Conservation (phyloP, 768 basidiomycete genomes). For the Boletus sp. region DNA sequence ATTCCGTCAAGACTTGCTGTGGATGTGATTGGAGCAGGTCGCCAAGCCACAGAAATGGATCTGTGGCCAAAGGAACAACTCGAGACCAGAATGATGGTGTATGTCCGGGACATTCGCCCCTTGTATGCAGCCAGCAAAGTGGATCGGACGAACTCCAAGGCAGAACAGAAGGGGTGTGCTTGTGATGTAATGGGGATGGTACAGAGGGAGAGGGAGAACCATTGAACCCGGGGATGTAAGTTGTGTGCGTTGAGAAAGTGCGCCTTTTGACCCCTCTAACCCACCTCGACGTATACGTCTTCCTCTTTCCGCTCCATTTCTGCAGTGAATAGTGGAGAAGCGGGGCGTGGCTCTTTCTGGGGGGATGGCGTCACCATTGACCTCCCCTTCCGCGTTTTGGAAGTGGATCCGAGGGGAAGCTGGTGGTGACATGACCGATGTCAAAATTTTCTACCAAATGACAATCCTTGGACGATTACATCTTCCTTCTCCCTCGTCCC, state of each 20-base stretch:
- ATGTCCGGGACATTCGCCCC: not conserved
- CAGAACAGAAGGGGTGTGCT: not conserved
- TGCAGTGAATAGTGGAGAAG: not conserved
- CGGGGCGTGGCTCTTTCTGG: not conserved
- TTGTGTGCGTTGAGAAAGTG: not conserved
- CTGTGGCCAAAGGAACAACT: not conserved
- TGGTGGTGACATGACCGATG: not conserved
- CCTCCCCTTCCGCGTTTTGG: not conserved
- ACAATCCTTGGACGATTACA: not conserved
- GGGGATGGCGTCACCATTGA: not conserved
- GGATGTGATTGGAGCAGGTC: not conserved
- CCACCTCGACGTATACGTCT: not conserved
- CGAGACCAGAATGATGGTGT: not conserved
- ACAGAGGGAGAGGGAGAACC: not conserved
- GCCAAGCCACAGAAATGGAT: conserved; percentile 21
- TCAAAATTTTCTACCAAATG: not conserved
- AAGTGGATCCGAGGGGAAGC: not conserved
- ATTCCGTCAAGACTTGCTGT: not conserved
- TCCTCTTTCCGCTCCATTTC: not conserved
- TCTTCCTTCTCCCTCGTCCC: not conserved
- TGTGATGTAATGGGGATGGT: not conserved
- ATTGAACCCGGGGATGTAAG: not conserved
- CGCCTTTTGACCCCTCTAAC: not conserved
- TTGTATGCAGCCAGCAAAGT: not conserved
- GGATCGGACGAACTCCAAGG: not conserved